phyloP scores from a whole-genome alignment of 371 early-diverging fungal genomes.

The Apophysomyces elegans region DNA sequence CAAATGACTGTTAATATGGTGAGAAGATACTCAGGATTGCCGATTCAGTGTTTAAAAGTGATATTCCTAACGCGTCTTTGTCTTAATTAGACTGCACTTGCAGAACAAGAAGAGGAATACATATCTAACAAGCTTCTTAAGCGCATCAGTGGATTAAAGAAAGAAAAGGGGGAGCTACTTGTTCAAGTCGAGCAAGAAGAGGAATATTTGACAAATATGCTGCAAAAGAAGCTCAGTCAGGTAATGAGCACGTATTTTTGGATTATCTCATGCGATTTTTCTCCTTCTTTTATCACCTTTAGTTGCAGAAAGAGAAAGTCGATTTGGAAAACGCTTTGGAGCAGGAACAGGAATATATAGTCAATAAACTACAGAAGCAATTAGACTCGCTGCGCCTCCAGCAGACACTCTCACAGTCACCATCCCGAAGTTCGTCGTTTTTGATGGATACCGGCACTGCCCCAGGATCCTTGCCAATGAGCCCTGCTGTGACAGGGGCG shows the following conservation, averaged over 20 bases:
- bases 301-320: slow-evolving; percentile 81
- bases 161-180: slow-evolving; percentile 71
- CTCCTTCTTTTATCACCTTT: not conserved
- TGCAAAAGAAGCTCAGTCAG: slow-evolving; percentile 74
- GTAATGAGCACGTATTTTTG: slow-evolving; percentile 25
- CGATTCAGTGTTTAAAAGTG: not conserved
- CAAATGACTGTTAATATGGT: slow-evolving; percentile 71
- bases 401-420: slow-evolving; percentile 31
- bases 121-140: slow-evolving; percentile 71
- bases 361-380: slow-evolving; percentile 73
- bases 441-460: slow-evolving; percentile 19
- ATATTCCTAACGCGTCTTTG: slow-evolving; percentile 6
- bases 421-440: slow-evolving; percentile 41
- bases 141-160: slow-evolving; percentile 68
- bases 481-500: slow-evolving; percentile 38
- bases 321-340: slow-evolving; percentile 83
- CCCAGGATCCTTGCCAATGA: slow-evolving; percentile 36
- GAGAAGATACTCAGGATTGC: slow-evolving; percentile 14
- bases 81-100: slow-evolving; percentile 54
- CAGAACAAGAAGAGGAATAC: slow-evolving; percentile 76
- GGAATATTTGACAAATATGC: slow-evolving; percentile 73
- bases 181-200: slow-evolving; percentile 77
- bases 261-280: not conserved
- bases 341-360: slow-evolving; percentile 85
- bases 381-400: slow-evolving; percentile 58